These are phyloP conservation scores for Trypanosoma melophagium DNA, from an alignment of 208 protist species.

Conservation along the genomic window DNA sequence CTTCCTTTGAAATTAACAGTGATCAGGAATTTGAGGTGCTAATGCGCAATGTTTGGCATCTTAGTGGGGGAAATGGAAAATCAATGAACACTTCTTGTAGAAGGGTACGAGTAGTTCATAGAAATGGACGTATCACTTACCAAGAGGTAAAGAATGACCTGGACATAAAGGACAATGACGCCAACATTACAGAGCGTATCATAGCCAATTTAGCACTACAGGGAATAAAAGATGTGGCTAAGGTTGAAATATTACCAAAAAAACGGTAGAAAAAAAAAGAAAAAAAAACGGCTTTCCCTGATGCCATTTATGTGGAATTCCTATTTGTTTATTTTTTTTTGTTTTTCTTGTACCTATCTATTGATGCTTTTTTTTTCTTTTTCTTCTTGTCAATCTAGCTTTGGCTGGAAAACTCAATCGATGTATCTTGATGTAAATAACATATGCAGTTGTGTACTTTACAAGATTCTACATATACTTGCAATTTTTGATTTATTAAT, in stretches of 20 bases:
- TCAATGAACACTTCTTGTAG: constrained; percentile 84
- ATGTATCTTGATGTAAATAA: constrained; percentile 17
- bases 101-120: constrained; percentile 82
- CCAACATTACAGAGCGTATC: constrained; percentile 53
- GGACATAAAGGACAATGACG: constrained; percentile 50
- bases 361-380: not conserved
- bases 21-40: constrained; percentile 83
- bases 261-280: constrained; percentile 4
- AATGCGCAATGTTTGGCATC: constrained; percentile 89
- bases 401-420: not conserved
- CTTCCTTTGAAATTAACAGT: constrained; percentile 66
- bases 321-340: constrained; percentile 10
- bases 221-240: constrained; percentile 86
- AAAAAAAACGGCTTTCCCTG: not conserved
- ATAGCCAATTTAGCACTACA: constrained; percentile 66
- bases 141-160: constrained; percentile 89
- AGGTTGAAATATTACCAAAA: constrained; percentile 42
- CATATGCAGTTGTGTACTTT: no score
- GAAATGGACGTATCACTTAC: constrained; percentile 69
- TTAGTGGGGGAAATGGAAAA: constrained; percentile 83
- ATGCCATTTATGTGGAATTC: not conserved
- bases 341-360: not conserved
- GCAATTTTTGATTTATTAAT: no score
- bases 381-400: not conserved
- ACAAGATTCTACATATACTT: no score